Evolutionary conservation across 2,329 filamentous ascomycete species (phyloP), one percentile per base, ranked within the genome.

Genomic region (Boeremia exigua): DNA sequence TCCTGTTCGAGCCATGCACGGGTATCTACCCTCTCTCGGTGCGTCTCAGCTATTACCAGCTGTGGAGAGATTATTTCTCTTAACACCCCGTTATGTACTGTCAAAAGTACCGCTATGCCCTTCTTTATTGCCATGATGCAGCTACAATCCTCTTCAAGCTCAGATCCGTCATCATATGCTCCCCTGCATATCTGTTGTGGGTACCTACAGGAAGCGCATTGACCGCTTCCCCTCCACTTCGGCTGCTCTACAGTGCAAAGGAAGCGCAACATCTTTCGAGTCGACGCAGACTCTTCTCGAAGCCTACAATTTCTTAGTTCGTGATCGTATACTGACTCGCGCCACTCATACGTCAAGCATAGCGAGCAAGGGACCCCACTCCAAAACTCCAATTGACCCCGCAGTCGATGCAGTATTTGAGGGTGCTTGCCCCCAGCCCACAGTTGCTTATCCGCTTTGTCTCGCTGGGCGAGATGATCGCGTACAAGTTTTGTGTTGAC

Each of bases 101-200:
- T 43, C n/a, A 43, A 43, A 30, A 43, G 39, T 43, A 43, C 39
- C n/a, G 28, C 39, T 43, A 43, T 43, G 39, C 39, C 27, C 39
- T 43, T 43, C 39, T 43, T 43, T 43, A 43, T 43, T 43, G 39
- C 39, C 30, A 43, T 30, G n/a, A 43, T 43, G 39, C 39, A 43
- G 39, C 39, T 43, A 19, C 39, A 43, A 43, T 43, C 39, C 39
- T 43, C 27, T 6, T 43, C 27, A 43, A 43, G 6, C 39, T 43
- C n/a, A 43, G 39, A 43, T 43, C 39, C n/a, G 15, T 43, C 27
- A 43, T 43, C 9, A 43, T 14, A 43, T 43, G 28, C 39, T 43
- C n/a, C 27, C 39, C 39, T 43, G 39, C 39, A 43, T 43, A 43
- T 43, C 39, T 43, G 39, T 43, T 43, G 39, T 11, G n/a, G 39